Base-by-base conservation (phyloP, 176 grass and related monocot species). In the Thinopyrum elongatum region DNA sequence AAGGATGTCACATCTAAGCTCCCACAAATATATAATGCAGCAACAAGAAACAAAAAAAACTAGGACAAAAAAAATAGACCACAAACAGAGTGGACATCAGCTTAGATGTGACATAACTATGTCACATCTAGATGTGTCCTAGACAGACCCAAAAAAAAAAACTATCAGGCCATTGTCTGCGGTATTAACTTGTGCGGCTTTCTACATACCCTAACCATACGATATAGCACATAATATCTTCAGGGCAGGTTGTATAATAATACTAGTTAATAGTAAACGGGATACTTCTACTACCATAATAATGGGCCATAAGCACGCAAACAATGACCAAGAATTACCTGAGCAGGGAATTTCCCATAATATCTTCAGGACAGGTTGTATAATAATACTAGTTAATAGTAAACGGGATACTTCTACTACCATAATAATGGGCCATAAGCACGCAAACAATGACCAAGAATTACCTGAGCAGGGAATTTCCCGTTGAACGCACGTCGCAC, bases 401-500 rank as follows among this genome's bases (percentile, higher is more conserved):
- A 76, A 63, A 49, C 27, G 1, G 29, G 51, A 19, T 74, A 31
- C 25, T 58, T 51, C 35, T 59, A 69, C 64, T 69, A 75, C 19
- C 38, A 34, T 42, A 83, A 73, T 6, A 25, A 27, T 75, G 69
- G 17, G 46, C 28, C 53, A 39, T 6, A 58, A 83, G 28, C 42
- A 83, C 8, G 2, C 4, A 46, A 59, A 67, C 39, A 57, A 26
- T 34, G 49, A 60, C 6, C 6, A 44, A 60, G 53, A 86, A 49
- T 88, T 82, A 95, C 93, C 93, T 95, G 93, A 8, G 90, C 87
- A 23, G 93, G 88, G 63, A 92, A 95, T 65, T 74, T 88, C 19
- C 93, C 88, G 55, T 83, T 27, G 15, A 95, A 92, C 0, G 88
- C 88, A 6, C 53, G 10, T 13, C 65, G 88, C 30, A 72, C 80